Evolutionary conservation across 768 basidiomycete species (phyloP), one percentile per base, ranked within the genome.

Genomic region (Tubosaeta sp.): DNA sequence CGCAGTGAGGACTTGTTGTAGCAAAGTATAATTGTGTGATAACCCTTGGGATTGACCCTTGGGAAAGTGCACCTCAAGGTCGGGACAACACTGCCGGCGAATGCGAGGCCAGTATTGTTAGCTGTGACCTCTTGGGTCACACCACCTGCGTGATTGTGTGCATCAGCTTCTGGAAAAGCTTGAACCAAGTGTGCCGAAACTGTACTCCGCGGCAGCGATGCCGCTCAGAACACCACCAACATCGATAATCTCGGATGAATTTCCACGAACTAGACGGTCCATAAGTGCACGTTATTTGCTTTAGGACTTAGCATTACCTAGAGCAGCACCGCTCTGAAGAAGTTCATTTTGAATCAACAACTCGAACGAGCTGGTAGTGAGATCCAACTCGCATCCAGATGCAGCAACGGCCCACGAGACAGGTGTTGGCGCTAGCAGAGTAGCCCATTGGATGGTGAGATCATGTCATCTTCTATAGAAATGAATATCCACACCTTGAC

Each of bases 1-100:
- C n/a, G 54, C 53, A 8, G 49, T 54, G 1, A 54, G 39, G 27
- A 49, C 53, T 16, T 54, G 53, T 29, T 50, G 53, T 5, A 42
- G 4, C 8, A 54, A 1, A 5, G 35, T 25, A 14, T 19, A 54
- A 34, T 42, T 50, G 19, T n/a, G 34, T n/a, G 34, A 35, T 1
- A 35, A 1, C 34, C 34, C 34, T 35, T 35, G 34, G 16, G 34
- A 13, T 18, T 9, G 34, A 35, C 34, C 16, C 16, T n/a, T n/a
- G 4, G 34, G 34, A 35, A 35, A n/a, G 34, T 35, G 34, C n/a
- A n/a, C n/a, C 8, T 35, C 34, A 35, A 35, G 34, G 34, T 35
- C 34, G 34, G 34, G n/a, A 35, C 34, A 35, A 35, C 7, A 35
- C 34, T 16, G 8, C 34, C 34, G 8, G 16, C 42, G 24, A 51